Base-by-base conservation (phyloP, 2,329 filamentous ascomycete genomes). In the Ambrosiella beaveri region DNA sequence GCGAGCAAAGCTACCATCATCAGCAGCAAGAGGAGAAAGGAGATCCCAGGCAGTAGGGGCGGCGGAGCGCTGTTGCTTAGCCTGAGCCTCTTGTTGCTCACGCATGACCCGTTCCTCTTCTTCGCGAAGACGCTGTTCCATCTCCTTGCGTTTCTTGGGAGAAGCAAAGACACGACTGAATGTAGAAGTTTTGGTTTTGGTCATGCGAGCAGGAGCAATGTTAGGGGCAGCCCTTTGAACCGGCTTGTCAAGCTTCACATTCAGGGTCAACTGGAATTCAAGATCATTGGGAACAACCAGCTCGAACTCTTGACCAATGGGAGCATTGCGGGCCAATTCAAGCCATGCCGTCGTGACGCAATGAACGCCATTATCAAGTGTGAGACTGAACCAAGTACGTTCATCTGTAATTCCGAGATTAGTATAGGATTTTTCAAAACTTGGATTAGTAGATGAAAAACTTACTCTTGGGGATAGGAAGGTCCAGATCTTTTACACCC, bases 231-330 rank as follows among this genome's bases (percentile, higher is more conserved):
- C 72, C 61, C 74, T 74, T 11, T 85, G 77, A 35, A 84, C 81
- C 5, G 86, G 87, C 66, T 90, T 87, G 63, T 90, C 86, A 27
- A 97, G 77, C 73, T 96, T 96, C 63, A 95, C 94, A 64, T 96
- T 95, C 12, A 98, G 79, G 0, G 93, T 97, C 44, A 98, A 80
- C 71, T 98, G 93, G 73, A 98, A 98, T 69, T 98, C 93, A n/a
- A 98, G 81, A 65, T 98, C 93, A 64, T 95, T 93, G 54, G 94
- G 84, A 35, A 98, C 93, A 38, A 97, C 90, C 50, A 98, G 82
- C 72, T 98, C 93, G 65, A 98, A 98, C 68, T 98, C 93, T 67
- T 98, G 93, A 6, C 91, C 93, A 64, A 98, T 97, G 0, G 93
- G 89, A 1, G 93, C 91, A 61, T 86, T 91, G 64, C 86, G 86